Evolutionary conservation across 1,284 basidiomycete species (phyloP), one percentile per base, ranked within the genome.

Genomic region (Chalciporus sp.): DNA sequence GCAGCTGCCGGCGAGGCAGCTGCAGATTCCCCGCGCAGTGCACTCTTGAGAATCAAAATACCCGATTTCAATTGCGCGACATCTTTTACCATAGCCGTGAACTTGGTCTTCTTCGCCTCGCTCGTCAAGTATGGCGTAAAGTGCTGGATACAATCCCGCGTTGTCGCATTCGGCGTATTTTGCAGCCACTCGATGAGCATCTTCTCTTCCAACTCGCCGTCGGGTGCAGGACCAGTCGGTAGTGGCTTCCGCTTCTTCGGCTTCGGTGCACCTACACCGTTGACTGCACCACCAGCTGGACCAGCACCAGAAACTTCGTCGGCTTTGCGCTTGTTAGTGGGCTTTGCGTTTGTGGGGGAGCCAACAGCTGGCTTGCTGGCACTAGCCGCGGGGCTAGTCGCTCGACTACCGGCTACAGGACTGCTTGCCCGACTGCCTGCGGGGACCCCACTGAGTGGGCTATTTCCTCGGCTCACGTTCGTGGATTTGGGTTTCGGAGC

Each of bases 101-200:
- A 90, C 67, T 78, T 81, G 52, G 67, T 64, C 78, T 90, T 92
- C 77, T 86, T 87, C 61, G 75, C 78, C 43, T 80, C 78, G 60
- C 83, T 82, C 51, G 80, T 86, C 49, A 92, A 69, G 63, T 87
- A 89, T 14, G 83, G 83, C 58, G 83, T 83, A 68, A 93, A 93
- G 65, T 91, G 80, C 53, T 83, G 81, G 58, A 93, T 90, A 64
- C 88, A 91, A 62, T 86, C 87, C 55, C 83, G 76, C 39, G 89
- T 91, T 57, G 81, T 84, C 48, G 85, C 81, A 55, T 80, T 82
- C 14, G 82, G 76, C 31, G 80, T 82, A 51, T 77, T 82, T 65
- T 77, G 81, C 61, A 93, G 67, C 86, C 88, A 91, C 43, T 87
- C 83, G 57, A 92, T 75, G 50, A 93, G 73, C 77, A 89, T 80